Base-by-base conservation (phyloP, 2,329 filamentous ascomycete genomes). In the Cordyceps militaris region DNA sequence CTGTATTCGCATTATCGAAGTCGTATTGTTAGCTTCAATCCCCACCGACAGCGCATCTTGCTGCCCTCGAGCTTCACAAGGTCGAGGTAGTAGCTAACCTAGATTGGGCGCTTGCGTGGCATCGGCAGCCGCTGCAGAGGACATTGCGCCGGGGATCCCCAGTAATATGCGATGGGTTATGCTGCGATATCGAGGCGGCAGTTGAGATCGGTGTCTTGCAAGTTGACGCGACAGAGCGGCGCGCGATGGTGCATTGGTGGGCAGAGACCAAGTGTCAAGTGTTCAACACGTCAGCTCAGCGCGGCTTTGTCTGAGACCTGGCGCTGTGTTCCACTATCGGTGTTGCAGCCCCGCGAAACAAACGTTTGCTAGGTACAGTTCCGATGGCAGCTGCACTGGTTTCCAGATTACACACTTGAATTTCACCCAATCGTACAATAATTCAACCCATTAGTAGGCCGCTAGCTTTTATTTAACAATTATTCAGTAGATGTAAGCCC, bases 71-170 rank as follows among this genome's bases (percentile, higher is more conserved):
- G 43, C 21, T 14, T 43, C 10, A 10, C n/a, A 14, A 26, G 36
- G 24, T 38, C 42, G 14, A n/a, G 38, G 23, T 40, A 32, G 23
- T 40, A 24, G 67, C 71, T 63, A 61, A 74, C 72, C 69, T 65
- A 69, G 65, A 69, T 68, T 71, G 59, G 67, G 63, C 62, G 66
- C 63, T 63, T 72, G 70, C 51, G 66, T 66, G 56, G 71, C 66
- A 63, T 73, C 70, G 61, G 64, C 66, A 56, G 68, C 65, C 57
- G 68, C 64, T 58, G 68, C 66, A 57, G 74, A 74, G 57, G 74
- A 75, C 75, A 77, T 77, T 52, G 56, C 56, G 42, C 30, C 48
- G 48, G 13, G 36, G 24, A 3, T 58, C 13, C 53, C 43, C 43
- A 40, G 40, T 47, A 19, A 11, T 48, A 28, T 40, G 23, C 44